These are phyloP conservation scores for Globisporangium nunn DNA, from an alignment of 352 stramenopile genomes.

Conservation along the genomic window DNA sequence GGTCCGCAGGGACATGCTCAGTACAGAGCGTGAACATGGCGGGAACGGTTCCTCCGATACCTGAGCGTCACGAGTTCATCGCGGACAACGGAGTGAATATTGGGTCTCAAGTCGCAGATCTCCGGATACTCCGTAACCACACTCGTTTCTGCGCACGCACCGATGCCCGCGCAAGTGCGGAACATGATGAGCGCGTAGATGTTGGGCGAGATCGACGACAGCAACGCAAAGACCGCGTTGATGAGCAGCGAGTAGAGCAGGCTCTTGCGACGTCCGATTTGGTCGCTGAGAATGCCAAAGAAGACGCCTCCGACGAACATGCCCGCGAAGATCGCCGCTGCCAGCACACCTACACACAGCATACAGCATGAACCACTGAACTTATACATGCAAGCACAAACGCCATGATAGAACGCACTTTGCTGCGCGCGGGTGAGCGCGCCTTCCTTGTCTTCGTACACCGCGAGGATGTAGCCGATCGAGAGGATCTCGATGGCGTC, in stretches of 20 bases:
- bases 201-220: slow-evolving; percentile 66
- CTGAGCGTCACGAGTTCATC: slow-evolving; percentile 14
- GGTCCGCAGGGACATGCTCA: slow-evolving; percentile 74
- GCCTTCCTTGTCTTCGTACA: slow-evolving; percentile 74
- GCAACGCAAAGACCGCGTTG: slow-evolving; percentile 68
- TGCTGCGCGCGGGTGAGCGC: slow-evolving; percentile 36
- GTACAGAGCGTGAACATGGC: slow-evolving; percentile 83
- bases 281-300: slow-evolving; percentile 70
- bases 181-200: slow-evolving; percentile 59
- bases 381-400: background rate
- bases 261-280: slow-evolving; percentile 60
- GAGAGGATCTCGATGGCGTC: slow-evolving; percentile 89
- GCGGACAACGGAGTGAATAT: background rate
- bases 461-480: slow-evolving; percentile 87
- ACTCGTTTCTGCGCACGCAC: slow-evolving; percentile 10
- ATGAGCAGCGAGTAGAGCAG: slow-evolving; percentile 74
- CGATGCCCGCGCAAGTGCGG: slow-evolving; percentile 53
- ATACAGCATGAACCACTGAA: background rate
- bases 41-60: slow-evolving; percentile 84
- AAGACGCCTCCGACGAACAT: slow-evolving; percentile 87
- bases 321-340: slow-evolving; percentile 83
- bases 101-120: no score
- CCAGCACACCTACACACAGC: slow-evolving; percentile 48
- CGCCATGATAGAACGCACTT: slow-evolving; percentile 21
- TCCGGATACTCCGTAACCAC: background rate